Conservation (phyloP, 1,284 basidiomycete species). For the Quambalaria eucalypti region DNA sequence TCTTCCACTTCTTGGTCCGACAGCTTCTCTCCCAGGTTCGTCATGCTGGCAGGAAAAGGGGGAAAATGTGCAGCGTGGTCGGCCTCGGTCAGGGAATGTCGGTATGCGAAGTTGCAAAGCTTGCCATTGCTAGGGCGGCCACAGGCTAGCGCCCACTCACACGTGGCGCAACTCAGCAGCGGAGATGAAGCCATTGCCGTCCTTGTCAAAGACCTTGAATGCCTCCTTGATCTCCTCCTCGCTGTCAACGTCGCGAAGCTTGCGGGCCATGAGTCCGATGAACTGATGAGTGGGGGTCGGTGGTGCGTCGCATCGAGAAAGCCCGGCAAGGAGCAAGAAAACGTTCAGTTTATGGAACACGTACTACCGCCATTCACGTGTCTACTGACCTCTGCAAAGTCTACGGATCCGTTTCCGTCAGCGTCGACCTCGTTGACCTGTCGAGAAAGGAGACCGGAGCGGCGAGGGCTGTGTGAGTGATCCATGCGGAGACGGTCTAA, state of each 20-base stretch:
- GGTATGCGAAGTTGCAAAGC: not conserved
- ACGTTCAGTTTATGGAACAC: no score
- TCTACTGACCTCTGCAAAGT: slow-evolving; percentile 63
- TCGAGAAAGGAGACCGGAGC: not conserved
- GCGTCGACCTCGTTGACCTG: slow-evolving; percentile 50
- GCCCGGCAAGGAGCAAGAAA: not conserved
- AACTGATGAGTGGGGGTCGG: slow-evolving; percentile 41
- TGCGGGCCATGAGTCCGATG: slow-evolving; percentile 90
- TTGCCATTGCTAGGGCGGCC: no score
- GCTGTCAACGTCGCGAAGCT: slow-evolving; percentile 84
- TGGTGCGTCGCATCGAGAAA: not conserved
- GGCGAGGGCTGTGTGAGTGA: slow-evolving; percentile 64
- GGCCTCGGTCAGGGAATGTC: not conserved
- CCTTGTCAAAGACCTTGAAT: slow-evolving; percentile 63
- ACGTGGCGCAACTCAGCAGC: slow-evolving; percentile 57
- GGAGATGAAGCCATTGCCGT: slow-evolving; percentile 58
- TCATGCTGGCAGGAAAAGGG: slow-evolving; percentile 25
- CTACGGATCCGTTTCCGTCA: slow-evolving; percentile 74
- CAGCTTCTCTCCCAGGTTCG: slow-evolving; percentile 63
- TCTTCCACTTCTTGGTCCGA: slow-evolving; percentile 87
- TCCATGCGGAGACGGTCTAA: no score
- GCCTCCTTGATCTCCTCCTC: slow-evolving; percentile 62
- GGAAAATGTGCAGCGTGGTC: not conserved
- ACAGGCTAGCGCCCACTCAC: slow-evolving; percentile 15
- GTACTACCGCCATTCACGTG: no score